Percentiles rank a stretch among this genome's conserved stretches.
These are phyloP conservation scores for Hericium erinaceus DNA, from an alignment of 768 basidiomycete species.

Conservation along the genomic window DNA sequence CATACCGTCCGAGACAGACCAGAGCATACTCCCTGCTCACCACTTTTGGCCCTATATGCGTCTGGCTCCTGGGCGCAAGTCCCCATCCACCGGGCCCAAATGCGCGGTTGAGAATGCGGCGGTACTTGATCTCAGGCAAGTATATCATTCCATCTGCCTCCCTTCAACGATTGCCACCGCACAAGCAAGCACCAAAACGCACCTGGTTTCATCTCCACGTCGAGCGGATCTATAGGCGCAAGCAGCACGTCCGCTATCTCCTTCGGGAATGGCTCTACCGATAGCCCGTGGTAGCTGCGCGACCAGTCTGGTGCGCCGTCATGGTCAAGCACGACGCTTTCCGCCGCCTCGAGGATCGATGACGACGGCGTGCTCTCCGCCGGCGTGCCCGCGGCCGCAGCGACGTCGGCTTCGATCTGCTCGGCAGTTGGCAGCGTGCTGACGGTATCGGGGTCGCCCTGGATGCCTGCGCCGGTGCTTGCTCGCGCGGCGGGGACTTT, in stretches of 20 bases:
- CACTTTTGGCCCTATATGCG: conserved; percentile 77
- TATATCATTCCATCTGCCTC: conserved; percentile 81
- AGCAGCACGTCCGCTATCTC: conserved; percentile 67
- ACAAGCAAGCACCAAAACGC: conserved; percentile 13
- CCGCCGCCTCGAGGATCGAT: conserved; percentile 13
- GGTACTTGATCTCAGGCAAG: conserved; percentile 95
- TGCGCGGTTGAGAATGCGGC: conserved; percentile 82
- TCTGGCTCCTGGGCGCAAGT: conserved; percentile 86
- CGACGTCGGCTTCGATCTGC: conserved; percentile 15
- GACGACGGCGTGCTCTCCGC: conserved; percentile 14
- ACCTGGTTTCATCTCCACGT: conserved; percentile 96
- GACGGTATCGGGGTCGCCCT: conserved; percentile 15
- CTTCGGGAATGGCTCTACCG: conserved; percentile 63
- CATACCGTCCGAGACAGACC: conserved; percentile 84
- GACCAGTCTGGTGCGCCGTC: conserved; percentile 63
- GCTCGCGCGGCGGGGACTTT: conserved; percentile 18
- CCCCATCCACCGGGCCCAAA: conserved; percentile 98
- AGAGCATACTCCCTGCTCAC: conserved; percentile 93
- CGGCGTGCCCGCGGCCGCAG: conserved; percentile 8
- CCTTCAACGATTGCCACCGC: not conserved
- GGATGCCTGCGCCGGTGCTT: conserved; percentile 21
- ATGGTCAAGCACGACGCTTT: conserved; percentile 9
- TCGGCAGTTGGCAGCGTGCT: conserved; percentile 17
- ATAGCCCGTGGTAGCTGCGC: conserved; percentile 76
- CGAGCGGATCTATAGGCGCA: conserved; percentile 62